These are phyloP conservation scores for Colletotrichum aenigma DNA, from an alignment of 2,329 filamentous ascomycete species.

Conservation along the genomic window DNA sequence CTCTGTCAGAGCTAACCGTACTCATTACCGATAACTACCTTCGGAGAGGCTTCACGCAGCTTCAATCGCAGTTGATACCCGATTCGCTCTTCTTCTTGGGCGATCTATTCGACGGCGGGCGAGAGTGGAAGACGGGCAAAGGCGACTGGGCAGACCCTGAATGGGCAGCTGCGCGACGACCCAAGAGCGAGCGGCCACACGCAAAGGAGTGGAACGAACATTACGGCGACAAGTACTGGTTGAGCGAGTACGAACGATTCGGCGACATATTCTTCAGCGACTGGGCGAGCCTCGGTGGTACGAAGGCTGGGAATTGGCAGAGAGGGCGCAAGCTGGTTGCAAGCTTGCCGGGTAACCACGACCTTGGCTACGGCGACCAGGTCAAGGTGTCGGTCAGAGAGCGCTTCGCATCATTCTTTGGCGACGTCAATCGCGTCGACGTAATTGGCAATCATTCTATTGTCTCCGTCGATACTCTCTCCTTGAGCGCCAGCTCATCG, in stretches of 20 bases:
- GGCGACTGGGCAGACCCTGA: conserved; percentile 64
- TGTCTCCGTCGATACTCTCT: conserved; percentile 88
- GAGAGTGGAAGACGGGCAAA: conserved; percentile 84
- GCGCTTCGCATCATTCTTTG: conserved; percentile 87
- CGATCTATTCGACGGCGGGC: conserved; percentile 92
- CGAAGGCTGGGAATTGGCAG: conserved; percentile 60
- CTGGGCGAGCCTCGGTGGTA: conserved; percentile 62
- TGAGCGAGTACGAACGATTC: conserved; percentile 85
- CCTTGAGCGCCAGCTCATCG: conserved; percentile 74
- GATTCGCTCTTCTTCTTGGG: conserved; percentile 91
- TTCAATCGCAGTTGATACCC: conserved; percentile 78
- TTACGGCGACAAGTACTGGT: conserved; percentile 85
- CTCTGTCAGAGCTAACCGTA: conserved; percentile 57
- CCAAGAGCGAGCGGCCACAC: conserved; percentile 54
- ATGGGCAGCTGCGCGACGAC: conserved; percentile 58
- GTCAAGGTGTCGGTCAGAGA: conserved; percentile 82
- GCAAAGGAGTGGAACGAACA: conserved; percentile 72
- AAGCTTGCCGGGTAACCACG: conserved; percentile 92
- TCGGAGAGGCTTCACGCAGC: conserved; percentile 76
- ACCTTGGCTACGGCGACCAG: conserved; percentile 87
- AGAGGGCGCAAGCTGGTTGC: conserved; percentile 79
- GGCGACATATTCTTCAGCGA: conserved; percentile 80
- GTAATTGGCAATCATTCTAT: conserved; percentile 95
- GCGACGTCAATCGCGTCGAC: conserved; percentile 88
- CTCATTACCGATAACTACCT: conserved; percentile 88